phyloP scores from a whole-genome alignment of 306 rosid species.

The Cucurbita argyrosperma region DNA sequence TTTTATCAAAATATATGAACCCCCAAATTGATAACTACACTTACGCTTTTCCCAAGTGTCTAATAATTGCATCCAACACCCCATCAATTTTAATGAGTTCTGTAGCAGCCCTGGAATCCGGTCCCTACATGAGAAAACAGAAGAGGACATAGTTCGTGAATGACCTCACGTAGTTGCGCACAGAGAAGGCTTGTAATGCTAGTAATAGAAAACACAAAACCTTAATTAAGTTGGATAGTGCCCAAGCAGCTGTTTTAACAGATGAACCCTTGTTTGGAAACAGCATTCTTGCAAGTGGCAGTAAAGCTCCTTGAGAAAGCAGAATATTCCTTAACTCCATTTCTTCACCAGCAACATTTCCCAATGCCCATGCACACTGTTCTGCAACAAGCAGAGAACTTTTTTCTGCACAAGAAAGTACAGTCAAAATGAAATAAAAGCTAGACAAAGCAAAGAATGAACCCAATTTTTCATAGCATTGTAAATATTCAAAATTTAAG shows the following conservation, averaged over 20 bases:
- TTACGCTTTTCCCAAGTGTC: conserved; percentile 82
- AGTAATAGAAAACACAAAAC: conserved; percentile 24
- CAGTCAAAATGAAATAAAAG: conserved; percentile 11
- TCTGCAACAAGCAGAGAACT: conserved; percentile 82
- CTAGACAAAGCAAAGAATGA: background rate
- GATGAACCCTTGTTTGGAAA: conserved; percentile 76
- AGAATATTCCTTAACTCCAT: conserved; percentile 73
- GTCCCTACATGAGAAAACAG: conserved; percentile 53
- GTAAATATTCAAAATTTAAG: background rate
- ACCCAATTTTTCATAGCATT: background rate
- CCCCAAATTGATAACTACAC: conserved; percentile 6
- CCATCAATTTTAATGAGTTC: conserved; percentile 80
- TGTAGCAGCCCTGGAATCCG: conserved; percentile 67
- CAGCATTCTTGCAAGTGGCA: conserved; percentile 90
- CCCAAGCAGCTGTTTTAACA: conserved; percentile 95
- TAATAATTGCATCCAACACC: conserved; percentile 59
- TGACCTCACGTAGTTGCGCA: background rate
- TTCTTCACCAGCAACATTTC: conserved; percentile 96
- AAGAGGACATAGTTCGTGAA: conserved; percentile 7
- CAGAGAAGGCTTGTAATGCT: background rate
- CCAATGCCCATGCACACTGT: conserved; percentile 95
- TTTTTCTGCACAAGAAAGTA: conserved; percentile 41
- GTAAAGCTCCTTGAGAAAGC: conserved; percentile 74
- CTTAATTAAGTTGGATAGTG: conserved; percentile 93
- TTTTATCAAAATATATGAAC: background rate